These are phyloP conservation scores for Lathyrus sativus DNA, from an alignment of 306 rosid species.

Conservation along the genomic window DNA sequence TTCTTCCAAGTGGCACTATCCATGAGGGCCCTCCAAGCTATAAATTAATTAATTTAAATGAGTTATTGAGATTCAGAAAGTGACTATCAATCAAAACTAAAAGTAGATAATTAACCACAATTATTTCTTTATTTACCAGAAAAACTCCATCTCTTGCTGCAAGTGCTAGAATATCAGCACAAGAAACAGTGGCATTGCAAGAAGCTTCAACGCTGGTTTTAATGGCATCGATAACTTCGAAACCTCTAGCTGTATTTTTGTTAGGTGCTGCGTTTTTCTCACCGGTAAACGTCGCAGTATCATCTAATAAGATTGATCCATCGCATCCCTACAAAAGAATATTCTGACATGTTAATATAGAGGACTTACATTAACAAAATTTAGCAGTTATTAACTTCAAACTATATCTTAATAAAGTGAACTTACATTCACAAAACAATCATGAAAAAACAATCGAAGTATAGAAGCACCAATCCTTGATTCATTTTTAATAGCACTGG, in stretches of 20 bases:
- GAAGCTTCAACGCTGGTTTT: conserved; percentile 69
- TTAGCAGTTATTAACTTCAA: no score
- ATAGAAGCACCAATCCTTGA: conserved; percentile 49
- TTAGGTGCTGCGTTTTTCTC: conserved; percentile 76
- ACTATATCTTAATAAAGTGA: not conserved
- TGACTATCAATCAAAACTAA: not conserved
- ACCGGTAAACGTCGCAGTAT: conserved; percentile 55
- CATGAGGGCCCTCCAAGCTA: conserved; percentile 83
- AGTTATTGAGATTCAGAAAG: not conserved
- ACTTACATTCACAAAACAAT: conserved; percentile 53
- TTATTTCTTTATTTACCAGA: conserved; percentile 36
- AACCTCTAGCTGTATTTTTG: conserved; percentile 61
- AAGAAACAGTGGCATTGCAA: conserved; percentile 70
- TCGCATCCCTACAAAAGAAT: conserved; percentile 63
- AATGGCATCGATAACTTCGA: conserved; percentile 71
- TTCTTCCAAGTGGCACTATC: conserved; percentile 64
- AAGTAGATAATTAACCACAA: not conserved
- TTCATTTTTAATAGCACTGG: conserved; percentile 39
- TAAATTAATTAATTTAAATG: not conserved
- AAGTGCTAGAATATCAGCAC: conserved; percentile 89
- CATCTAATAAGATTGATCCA: conserved; percentile 69
- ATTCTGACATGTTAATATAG: not conserved
- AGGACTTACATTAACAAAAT: no score
- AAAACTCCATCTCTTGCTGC: conserved; percentile 70
- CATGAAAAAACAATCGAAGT: conserved; percentile 52